These are phyloP conservation scores for Fusarium nanum DNA, from an alignment of 2,329 filamentous ascomycete species.

Conservation along the genomic window DNA sequence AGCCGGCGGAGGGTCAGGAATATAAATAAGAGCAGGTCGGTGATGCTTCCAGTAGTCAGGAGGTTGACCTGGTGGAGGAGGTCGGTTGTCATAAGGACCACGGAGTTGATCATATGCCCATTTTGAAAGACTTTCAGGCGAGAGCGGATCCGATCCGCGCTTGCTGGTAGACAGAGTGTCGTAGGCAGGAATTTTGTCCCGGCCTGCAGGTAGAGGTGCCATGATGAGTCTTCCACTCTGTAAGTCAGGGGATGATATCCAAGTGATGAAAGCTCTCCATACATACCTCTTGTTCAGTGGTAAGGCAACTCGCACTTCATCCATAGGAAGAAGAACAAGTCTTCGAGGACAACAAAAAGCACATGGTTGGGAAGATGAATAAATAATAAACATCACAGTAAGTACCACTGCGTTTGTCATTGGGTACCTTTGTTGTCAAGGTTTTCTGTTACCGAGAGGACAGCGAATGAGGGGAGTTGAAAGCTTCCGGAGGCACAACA, in stretches of 20 bases:
- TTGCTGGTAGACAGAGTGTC: background rate
- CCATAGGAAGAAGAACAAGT: background rate
- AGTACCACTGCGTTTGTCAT: background rate
- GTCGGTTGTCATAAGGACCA: background rate
- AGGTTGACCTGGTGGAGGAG: background rate
- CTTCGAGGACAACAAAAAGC: background rate
- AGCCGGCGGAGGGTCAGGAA: background rate
- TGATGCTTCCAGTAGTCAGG: background rate
- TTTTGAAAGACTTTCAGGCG: background rate
- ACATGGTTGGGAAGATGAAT: background rate
- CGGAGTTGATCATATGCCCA: background rate
- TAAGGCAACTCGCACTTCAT: background rate
- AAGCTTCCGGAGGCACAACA: background rate
- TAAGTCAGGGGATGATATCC: background rate
- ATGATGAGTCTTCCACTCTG: background rate
- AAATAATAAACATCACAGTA: background rate
- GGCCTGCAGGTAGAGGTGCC: background rate
- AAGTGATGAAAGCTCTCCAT: background rate
- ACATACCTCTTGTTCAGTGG: background rate
- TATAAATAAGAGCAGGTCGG: background rate
- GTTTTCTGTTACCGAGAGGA: background rate
- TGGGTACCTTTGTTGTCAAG: background rate
- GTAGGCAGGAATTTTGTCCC: background rate
- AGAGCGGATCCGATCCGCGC: too few relatives aligned
- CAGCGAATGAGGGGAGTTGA: background rate